These are phyloP conservation scores for Candida germanica DNA, from an alignment of 805 yeast species.

Conservation along the genomic window DNA sequence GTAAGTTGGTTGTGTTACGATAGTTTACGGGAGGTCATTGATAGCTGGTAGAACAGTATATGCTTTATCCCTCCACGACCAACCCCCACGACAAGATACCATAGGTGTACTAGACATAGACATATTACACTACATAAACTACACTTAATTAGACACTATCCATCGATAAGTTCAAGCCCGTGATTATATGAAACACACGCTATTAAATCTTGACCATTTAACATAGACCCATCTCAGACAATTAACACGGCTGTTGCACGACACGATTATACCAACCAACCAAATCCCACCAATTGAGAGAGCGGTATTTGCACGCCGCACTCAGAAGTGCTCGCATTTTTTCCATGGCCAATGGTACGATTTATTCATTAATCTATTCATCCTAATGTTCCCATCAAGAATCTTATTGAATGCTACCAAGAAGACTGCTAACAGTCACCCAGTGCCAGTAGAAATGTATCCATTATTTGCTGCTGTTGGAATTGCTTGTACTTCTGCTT, in stretches of 20 bases:
- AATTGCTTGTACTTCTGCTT: conserved; percentile 37
- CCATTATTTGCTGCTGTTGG: conserved; percentile 46
- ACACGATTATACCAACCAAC: too few species aligned
- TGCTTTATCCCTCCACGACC: too few species aligned
- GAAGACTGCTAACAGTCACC: conserved; percentile 21
- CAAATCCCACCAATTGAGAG: conserved; percentile 5
- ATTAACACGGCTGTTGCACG: too few species aligned
- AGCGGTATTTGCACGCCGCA: too few species aligned
- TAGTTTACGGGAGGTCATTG: conserved; percentile 48
- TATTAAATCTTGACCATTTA: too few species aligned
- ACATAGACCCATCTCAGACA: too few species aligned
- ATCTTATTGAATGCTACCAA: conserved; percentile 40
- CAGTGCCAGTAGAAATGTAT: conserved; percentile 42
- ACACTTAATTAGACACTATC: too few species aligned
- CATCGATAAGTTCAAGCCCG: too few species aligned
- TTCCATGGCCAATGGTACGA: conserved; percentile 12
- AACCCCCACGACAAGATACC: too few species aligned
- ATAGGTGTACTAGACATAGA: too few species aligned
- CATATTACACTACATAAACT: too few species aligned
- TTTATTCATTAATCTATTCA: conserved; percentile 2
- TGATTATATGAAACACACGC: too few species aligned
- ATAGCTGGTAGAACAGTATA: conserved; percentile 26
- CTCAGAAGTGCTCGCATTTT: background rate
- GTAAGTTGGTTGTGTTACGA: conserved; percentile 91
- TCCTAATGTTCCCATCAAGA: conserved; percentile 38